phyloP scores from a whole-genome alignment of 1,139 yeast species.

The Lodderomyces parapsilosis region DNA sequence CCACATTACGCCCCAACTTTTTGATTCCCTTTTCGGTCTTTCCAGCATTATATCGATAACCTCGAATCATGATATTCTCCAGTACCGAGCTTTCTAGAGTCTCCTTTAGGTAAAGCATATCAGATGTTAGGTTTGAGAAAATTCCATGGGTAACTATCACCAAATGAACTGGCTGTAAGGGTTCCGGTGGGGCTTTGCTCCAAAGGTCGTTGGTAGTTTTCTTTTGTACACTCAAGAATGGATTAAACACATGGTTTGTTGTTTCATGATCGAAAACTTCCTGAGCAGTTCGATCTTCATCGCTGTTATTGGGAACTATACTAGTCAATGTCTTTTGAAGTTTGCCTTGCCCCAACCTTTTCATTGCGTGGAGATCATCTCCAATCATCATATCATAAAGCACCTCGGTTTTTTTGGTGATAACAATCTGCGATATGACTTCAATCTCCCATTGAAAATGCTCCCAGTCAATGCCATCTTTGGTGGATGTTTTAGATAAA shows the following conservation, averaged over 20 bases:
- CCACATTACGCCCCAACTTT: conserved; percentile 76
- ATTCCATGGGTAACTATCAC: conserved; percentile 86
- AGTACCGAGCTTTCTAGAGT: conserved; percentile 59
- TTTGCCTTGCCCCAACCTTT: conserved; percentile 26
- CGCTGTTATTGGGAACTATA: conserved; percentile 9
- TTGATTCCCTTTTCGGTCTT: conserved; percentile 87
- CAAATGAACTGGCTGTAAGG: conserved; percentile 59
- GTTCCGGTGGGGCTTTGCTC: conserved; percentile 47
- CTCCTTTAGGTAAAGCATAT: conserved; percentile 83
- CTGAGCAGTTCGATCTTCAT: background rate
- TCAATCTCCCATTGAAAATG: conserved; percentile 76
- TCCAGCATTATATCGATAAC: conserved; percentile 81
- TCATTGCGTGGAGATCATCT: conserved; percentile 31
- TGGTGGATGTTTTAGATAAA: conserved; percentile 15
- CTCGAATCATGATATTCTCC: conserved; percentile 74
- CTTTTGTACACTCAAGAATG: conserved; percentile 40
- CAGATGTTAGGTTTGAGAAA: conserved; percentile 87
- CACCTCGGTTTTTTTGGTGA: conserved; percentile 64
- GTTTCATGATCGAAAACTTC: conserved; percentile 2
- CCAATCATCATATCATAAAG: conserved; percentile 69
- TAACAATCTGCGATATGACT: conserved; percentile 77
- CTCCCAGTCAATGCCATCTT: conserved; percentile 15
- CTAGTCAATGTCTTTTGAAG: conserved; percentile 20
- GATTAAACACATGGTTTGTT: conserved; percentile 14
- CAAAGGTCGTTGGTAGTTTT: conserved; percentile 68